phyloP scores from a whole-genome alignment of 148 eudicot genomes.

The Camellia japonica region DNA sequence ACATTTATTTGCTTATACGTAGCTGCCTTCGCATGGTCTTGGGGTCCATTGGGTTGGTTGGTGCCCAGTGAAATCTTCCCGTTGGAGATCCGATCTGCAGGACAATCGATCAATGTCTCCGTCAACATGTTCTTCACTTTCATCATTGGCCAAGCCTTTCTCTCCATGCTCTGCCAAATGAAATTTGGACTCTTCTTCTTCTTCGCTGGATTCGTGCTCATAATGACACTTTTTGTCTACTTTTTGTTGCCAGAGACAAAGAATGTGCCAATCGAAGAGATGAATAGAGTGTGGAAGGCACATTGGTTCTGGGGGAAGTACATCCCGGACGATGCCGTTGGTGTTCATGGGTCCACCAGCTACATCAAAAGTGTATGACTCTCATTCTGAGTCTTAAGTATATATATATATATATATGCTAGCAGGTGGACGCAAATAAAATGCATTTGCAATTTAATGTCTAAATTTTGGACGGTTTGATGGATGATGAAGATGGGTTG shows the following conservation, averaged over 20 bases:
- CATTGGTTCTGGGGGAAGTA: constrained; percentile 41
- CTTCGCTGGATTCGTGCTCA: constrained; percentile 28
- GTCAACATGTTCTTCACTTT: constrained; percentile 45
- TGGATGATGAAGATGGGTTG: too few relatives aligned
- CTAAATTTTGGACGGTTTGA: too few relatives aligned
- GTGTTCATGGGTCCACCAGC: background rate
- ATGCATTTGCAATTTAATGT: too few relatives aligned
- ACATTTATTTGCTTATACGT: constrained; percentile 29
- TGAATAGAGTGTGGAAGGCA: constrained; percentile 30
- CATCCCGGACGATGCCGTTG: constrained; percentile 23
- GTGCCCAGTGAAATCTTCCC: constrained; percentile 43
- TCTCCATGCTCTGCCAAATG: constrained; percentile 31
- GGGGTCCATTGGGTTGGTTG: constrained; percentile 46
- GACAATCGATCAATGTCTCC: constrained; percentile 26
- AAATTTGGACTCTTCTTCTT: constrained; percentile 42
- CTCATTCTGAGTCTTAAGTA: too few relatives aligned
- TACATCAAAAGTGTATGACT: background rate
- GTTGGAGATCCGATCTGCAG: constrained; percentile 37
- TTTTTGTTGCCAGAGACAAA: constrained; percentile 37
- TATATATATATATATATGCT: too few relatives aligned
- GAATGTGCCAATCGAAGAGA: constrained; percentile 37
- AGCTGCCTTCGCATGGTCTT: constrained; percentile 35
- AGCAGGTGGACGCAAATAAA: too few relatives aligned
- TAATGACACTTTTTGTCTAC: constrained; percentile 28
- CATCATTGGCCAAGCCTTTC: constrained; percentile 34